These are phyloP conservation scores for Hansenula sp. DNA, from an alignment of 1,139 yeast genomes.

Conservation along the genomic window DNA sequence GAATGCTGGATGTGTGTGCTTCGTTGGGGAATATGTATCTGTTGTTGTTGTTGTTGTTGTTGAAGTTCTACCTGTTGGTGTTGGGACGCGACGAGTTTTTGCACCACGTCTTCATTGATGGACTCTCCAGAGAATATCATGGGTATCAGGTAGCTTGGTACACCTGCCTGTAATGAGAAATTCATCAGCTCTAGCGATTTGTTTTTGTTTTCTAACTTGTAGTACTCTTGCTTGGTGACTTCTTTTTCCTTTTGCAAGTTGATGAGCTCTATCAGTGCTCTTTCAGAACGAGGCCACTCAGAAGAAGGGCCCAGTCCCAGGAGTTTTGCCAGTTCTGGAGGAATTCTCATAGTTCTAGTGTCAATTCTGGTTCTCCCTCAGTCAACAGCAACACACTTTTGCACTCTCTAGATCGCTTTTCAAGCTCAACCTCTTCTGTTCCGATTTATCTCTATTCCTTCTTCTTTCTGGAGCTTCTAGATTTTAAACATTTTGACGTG, in stretches of 20 bases:
- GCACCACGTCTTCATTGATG: conserved; percentile 9
- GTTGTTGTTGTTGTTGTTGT: conserved; percentile 5
- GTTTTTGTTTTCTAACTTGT: conserved; percentile 60
- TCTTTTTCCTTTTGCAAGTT: conserved; percentile 74
- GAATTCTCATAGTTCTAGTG: conserved; percentile 8
- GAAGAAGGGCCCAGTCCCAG: conserved; percentile 48
- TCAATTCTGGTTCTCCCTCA: no score
- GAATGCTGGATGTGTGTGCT: conserved; percentile 7
- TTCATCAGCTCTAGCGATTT: conserved; percentile 60
- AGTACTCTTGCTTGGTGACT: conserved; percentile 76
- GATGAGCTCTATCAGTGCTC: conserved; percentile 59
- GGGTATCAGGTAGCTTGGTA: conserved; percentile 72
- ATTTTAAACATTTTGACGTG: no score
- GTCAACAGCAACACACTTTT: no score
- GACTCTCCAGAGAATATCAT: conserved; percentile 41
- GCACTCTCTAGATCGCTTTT: no score
- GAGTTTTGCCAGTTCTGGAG: conserved; percentile 26
- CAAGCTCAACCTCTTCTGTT: no score
- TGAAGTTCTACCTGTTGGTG: conserved; percentile 7
- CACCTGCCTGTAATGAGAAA: conserved; percentile 56
- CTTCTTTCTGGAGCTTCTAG: no score
- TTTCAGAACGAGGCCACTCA: conserved; percentile 60
- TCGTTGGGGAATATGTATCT: conserved; percentile 4
- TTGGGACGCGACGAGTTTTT: conserved; percentile 8
- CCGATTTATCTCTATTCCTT: no score